Base-by-base conservation (phyloP, 1,284 basidiomycete genomes). In the Melampsora larici-populina region DNA sequence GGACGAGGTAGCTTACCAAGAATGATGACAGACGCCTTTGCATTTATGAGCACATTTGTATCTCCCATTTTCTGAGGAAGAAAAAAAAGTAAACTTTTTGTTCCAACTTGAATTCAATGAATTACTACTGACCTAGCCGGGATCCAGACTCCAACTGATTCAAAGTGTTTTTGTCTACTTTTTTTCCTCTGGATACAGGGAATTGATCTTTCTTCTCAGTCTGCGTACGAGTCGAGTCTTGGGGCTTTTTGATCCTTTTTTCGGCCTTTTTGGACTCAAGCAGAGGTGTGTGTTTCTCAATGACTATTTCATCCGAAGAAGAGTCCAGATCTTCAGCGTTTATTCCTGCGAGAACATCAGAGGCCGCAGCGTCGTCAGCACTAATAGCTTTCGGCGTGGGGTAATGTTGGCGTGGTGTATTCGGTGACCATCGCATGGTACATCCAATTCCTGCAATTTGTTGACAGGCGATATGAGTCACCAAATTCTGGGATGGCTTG, bases 31-130 rank as follows among this genome's bases (percentile, higher is more conserved):
- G 9, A 8, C 13, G 21, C 68, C 68, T 78, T 71, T 71, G 63
- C 76, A 78, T 63, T 51, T 78, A 24, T 78, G 76, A 55, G 60
- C 69, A 36, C 76, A 78, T 70, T 71, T 71, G 33, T 66, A 78
- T 55, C 76, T 69, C 24, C 76, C 76, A 51, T 78, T 78, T 65
- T 70, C 76, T 78, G 31, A 70, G 63, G 9, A 15, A 49, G 40
- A 49, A 31, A 15, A 36, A 31, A 18, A 70, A 46, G 49, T 40
- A 60, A 13, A 29, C 17, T 36, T 48, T 40, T n/a, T 21, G 21
- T 0, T 48, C 43, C 43, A 24, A 43, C 55, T 68, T 62, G 13
- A 49, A 60, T 33, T 6, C 29, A 21, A 46, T n/a, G 31, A 29
- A 24, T 18, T 24, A 51, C 33, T 17, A 55, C 51, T 46, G 15